A percentile compares a stretch with the other conserved stretches of the same genome.
Evolutionary conservation across 257 asterid genomes (phyloP).

Genomic region (Hygrophila difformis): DNA sequence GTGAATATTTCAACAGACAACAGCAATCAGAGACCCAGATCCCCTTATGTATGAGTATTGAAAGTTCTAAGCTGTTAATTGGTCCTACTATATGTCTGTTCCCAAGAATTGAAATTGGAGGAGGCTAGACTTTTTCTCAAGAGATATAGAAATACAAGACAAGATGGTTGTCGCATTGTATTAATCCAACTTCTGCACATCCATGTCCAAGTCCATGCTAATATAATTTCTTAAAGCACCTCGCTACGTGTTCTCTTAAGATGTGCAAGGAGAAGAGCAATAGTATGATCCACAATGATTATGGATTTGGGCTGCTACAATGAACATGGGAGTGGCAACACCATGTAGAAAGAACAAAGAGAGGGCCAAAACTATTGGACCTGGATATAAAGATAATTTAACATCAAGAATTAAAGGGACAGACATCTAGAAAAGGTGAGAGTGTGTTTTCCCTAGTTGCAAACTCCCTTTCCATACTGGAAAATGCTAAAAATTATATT

Average conservation of each 20-base stretch:
- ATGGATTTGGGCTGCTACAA: background rate
- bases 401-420: background rate
- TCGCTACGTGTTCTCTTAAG: background rate
- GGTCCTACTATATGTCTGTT: background rate
- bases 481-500: too few species aligned
- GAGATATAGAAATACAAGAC: background rate
- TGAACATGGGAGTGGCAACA: background rate
- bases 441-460: background rate
- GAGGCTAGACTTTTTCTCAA: background rate
- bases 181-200: background rate
- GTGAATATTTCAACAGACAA: constrained; percentile 21
- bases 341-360: background rate
- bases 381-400: background rate
- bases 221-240: background rate
- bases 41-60: too few species aligned
- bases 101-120: background rate
- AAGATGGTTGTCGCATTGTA: background rate
- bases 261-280: background rate
- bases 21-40: constrained; percentile 16
- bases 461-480: background rate
- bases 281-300: constrained; percentile 3
- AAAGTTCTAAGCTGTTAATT: constrained; percentile 3
- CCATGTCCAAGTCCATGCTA: background rate
- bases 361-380: background rate
- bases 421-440: background rate